Base-by-base conservation (phyloP, 257 asterid genomes). In the Jacaranda mimosifolia region DNA sequence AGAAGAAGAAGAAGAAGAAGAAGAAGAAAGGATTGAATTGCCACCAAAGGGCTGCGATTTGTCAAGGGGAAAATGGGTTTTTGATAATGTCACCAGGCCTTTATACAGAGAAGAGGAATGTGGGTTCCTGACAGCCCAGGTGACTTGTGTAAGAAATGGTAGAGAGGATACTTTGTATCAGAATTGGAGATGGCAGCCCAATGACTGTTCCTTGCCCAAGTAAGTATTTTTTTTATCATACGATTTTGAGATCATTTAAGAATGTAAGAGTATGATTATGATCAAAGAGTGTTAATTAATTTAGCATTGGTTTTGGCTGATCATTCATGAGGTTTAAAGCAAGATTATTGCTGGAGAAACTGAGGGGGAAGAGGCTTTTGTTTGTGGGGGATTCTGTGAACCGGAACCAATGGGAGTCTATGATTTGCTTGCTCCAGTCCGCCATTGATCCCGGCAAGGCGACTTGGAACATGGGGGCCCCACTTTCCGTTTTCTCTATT, bases 341-440 rank as follows among this genome's bases (percentile, higher is more conserved):
- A 19, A 89, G 72, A 63, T 45, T 87, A 79, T 42, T 92, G 80
- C 80, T 92, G 70, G 88, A 92, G 86, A 92, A 85, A 64, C 69
- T 90, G 79, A 87, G 95, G 81, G 90, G 93, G 74, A 92, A 90
- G 88, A 87, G 87, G 82, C 81, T 92, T 17, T 67, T 92, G 89
- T 92, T 89, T 60, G 95, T 92, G 38, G 96, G 97, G 18, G 97
- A 92, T 42, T 92, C 97, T 0, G 75, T 92, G 74, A 92, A 92
- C 76, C 82, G 97, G 77, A 92, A 92, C 68, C 97, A 92, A 52
- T 92, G 97, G 97, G 97, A 90, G 80, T 92, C 97, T 0, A 85
- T 92, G 93, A 67, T 92, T 68, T 92, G 97, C 70, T 81, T 92
- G 79, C 92, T 85, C 81, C 84, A 86, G 55, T 80, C 92, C 18